Base-by-base conservation (phyloP, 305 asterid genomes). In the Fraxinus baroniana region DNA sequence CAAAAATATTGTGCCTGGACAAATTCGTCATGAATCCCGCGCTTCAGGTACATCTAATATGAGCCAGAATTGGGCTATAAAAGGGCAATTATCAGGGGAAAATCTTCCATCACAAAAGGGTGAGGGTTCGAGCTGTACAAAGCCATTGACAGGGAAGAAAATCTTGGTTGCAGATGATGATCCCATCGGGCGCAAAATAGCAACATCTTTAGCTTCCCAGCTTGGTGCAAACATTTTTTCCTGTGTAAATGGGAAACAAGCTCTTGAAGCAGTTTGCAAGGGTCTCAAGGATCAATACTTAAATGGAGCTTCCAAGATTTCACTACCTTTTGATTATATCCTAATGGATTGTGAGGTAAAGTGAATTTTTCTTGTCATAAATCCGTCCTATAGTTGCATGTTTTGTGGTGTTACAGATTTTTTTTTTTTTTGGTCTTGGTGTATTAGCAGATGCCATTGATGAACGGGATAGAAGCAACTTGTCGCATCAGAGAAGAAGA, bases 301-400 rank as follows among this genome's bases (percentile, higher is more conserved):
- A 62, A 37, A 0, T 4, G 75, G 70, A 75, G 46, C 85, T 80
- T 74, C 86, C 41, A 55, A 13, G 55, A 76, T 46, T 49, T 20
- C 77, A 20, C 24, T 20, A 55, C 89, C 89, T 57, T 91, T 87
- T 49, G 90, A 89, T 76, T 89, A 86, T 76, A 85, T 89, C 35
- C 81, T 91, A 20, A 91, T 91, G 94, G 94, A 90, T 39, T 91
- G 93, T 33, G 86, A 88, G 93, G 94, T 89, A 84, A 60, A n/a
- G 52, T 26, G 0, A 7, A 17, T 0, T 35, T 55, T 33, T 36
- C 15, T 36, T 24, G 28, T 36, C 35, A 74, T 3, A 9, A 12
- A 36, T 75, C 6, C 26, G 9, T 57, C 28, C n/a, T 73, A 26
- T 39, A 9, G 20, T 5, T 2, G 30, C 13, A 5, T 62, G 26